Conservation (phyloP, 2,329 filamentous ascomycete species). For the Gliomastix tumulicola region DNA sequence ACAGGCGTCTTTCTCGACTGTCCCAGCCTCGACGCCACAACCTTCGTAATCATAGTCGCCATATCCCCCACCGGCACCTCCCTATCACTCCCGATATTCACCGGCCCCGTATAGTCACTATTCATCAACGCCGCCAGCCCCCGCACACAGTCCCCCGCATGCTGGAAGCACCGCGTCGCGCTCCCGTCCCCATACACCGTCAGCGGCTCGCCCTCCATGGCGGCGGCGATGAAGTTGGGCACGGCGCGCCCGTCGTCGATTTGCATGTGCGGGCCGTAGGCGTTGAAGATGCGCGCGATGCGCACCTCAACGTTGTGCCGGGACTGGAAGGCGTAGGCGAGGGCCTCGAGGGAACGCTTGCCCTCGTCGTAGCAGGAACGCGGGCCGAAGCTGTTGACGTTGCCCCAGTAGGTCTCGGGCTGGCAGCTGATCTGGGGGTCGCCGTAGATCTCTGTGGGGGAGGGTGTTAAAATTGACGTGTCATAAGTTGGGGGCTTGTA, state of each 20-base stretch:
- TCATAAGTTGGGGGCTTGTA: too few relatives aligned
- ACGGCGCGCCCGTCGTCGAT: constrained; percentile 6
- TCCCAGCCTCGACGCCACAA: constrained; percentile 5
- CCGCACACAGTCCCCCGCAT: constrained; percentile 4
- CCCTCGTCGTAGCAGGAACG: constrained; percentile 34
- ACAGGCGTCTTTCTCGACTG: neutral
- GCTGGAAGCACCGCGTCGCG: constrained; percentile 8
- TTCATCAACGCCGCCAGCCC: constrained; percentile 5
- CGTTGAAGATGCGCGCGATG: constrained; percentile 10
- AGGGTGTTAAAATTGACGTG: neutral
- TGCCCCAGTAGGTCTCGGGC: constrained; percentile 24
- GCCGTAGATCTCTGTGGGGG: constrained; percentile 5
- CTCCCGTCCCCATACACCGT: constrained; percentile 5
- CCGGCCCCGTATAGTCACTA: constrained; percentile 4
- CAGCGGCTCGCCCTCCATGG: constrained; percentile 5
- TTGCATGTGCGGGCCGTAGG: constrained; percentile 8
- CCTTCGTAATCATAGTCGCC: constrained; percentile 3
- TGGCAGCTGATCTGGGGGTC: constrained; percentile 3
- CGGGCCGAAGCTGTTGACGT: constrained; percentile 31
- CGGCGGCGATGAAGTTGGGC: constrained; percentile 7
- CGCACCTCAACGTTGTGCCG: constrained; percentile 12
- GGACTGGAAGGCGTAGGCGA: constrained; percentile 18
- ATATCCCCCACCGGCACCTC: constrained; percentile 6
- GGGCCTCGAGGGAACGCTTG: constrained; percentile 27
- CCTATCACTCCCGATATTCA: constrained; percentile 7